phyloP scores from a whole-genome alignment of 345 rosid genomes.

The Raphanus raphanistrum region DNA sequence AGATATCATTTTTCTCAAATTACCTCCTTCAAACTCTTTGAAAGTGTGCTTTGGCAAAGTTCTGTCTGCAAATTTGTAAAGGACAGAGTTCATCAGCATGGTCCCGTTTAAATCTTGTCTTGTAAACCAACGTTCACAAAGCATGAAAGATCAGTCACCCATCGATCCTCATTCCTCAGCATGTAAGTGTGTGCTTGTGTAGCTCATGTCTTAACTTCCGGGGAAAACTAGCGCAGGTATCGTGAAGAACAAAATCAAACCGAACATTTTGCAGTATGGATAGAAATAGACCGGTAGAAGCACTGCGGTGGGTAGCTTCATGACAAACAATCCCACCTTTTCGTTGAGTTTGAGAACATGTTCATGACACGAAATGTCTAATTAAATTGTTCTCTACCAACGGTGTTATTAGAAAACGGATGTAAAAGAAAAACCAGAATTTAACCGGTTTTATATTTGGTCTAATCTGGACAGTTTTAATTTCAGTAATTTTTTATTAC shows the following conservation, averaged over 20 bases:
- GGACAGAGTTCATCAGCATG: background rate
- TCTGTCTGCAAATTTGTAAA: constrained; percentile 48
- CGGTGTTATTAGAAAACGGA: background rate
- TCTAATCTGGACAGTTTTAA: background rate
- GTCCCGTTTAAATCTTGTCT: constrained; percentile 1
- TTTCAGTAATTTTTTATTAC: background rate
- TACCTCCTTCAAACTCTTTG: constrained; percentile 81
- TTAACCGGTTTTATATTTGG: background rate
- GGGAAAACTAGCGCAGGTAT: constrained; percentile 46
- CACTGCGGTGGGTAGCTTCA: too few relatives aligned
- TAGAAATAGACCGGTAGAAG: too few relatives aligned
- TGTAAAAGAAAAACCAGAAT: background rate
- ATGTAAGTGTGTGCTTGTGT: background rate
- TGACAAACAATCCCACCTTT: too few relatives aligned
- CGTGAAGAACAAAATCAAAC: too few relatives aligned
- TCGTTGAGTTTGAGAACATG: too few relatives aligned
- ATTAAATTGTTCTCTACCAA: too few relatives aligned
- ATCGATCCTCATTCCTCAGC: background rate
- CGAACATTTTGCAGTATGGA: too few relatives aligned
- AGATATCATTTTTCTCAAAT: constrained; percentile 12
- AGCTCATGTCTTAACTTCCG: constrained; percentile 54
- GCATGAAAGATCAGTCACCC: background rate
- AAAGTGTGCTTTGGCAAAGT: constrained; percentile 55
- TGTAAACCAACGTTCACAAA: constrained; percentile 4
- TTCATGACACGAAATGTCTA: too few relatives aligned